phyloP scores from a whole-genome alignment of 306 rosid species.

The Dryas octopetala region DNA sequence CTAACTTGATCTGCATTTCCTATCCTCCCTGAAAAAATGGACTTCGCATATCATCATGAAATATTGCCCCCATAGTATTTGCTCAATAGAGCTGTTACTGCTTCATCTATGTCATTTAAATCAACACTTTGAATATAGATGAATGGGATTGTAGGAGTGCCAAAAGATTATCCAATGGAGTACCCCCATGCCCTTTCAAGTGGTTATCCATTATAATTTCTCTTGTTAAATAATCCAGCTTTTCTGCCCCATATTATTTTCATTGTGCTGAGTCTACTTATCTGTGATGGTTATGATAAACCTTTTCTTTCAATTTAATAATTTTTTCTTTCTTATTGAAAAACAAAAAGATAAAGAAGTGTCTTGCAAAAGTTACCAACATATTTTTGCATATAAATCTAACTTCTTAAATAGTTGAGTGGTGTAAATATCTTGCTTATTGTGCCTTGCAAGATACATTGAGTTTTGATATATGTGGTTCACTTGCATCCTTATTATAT shows the following conservation, averaged over 20 bases:
- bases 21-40: not conserved
- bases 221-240: not conserved
- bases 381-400: not conserved
- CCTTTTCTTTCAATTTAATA: not conserved
- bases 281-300: not conserved
- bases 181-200: not conserved
- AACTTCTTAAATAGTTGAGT: not conserved
- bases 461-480: not conserved
- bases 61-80: not conserved
- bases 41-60: not conserved
- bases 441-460: not conserved
- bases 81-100: not conserved
- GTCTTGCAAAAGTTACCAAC: not conserved
- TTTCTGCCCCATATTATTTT: not conserved
- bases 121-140: not conserved
- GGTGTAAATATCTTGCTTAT: not conserved
- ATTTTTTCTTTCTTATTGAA: not conserved
- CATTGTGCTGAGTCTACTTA: not conserved
- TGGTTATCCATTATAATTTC: not conserved
- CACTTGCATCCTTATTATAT: constrained; percentile 8
- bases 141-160: not conserved
- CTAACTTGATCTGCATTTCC: not conserved
- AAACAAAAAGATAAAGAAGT: not conserved
- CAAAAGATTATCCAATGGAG: not conserved
- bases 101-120: constrained; percentile 4